phyloP scores from a whole-genome alignment of 1,284 basidiomycete species.

The Somion occarium region DNA sequence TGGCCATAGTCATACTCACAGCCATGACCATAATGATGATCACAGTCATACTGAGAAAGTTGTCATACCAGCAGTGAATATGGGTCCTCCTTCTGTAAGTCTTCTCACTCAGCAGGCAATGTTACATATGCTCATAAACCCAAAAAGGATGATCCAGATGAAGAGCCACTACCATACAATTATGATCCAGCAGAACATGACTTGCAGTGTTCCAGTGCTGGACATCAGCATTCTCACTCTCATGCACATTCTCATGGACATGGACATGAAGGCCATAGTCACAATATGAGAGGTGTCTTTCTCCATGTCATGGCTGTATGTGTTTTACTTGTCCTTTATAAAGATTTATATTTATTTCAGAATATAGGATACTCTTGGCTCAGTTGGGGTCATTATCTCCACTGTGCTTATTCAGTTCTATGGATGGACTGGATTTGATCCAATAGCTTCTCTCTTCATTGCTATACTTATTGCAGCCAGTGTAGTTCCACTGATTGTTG shows the following conservation, averaged over 20 bases:
- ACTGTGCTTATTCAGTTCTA: slow-evolving; percentile 94
- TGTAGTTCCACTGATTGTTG: slow-evolving; percentile 92
- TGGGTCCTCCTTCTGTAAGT: no score
- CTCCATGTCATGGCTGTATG: slow-evolving; percentile 86
- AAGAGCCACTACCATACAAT: not conserved
- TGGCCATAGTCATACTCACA: slow-evolving; percentile 17
- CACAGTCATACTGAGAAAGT: slow-evolving; percentile 24
- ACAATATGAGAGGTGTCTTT: slow-evolving; percentile 99
- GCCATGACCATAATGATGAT: slow-evolving; percentile 8
- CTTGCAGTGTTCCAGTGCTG: not conserved
- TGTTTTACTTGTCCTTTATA: no score
- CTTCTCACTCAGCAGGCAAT: no score
- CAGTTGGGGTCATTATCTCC: slow-evolving; percentile 98
- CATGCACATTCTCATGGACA: slow-evolving; percentile 25
- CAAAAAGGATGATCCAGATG: not conserved
- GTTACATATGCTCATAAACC: no score
- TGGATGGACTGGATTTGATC: slow-evolving; percentile 99
- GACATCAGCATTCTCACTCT: slow-evolving; percentile 15
- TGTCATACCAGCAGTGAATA: no score
- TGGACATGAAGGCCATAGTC: slow-evolving; percentile 78
- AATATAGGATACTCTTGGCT: slow-evolving; percentile 77
- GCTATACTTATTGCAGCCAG: slow-evolving; percentile 93
- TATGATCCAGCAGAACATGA: not conserved
- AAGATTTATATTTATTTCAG: not conserved
- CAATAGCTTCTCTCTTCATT: slow-evolving; percentile 96